These are phyloP conservation scores for Stenocarpella maydis DNA, from an alignment of 2,329 filamentous ascomycete genomes.

Conservation along the genomic window DNA sequence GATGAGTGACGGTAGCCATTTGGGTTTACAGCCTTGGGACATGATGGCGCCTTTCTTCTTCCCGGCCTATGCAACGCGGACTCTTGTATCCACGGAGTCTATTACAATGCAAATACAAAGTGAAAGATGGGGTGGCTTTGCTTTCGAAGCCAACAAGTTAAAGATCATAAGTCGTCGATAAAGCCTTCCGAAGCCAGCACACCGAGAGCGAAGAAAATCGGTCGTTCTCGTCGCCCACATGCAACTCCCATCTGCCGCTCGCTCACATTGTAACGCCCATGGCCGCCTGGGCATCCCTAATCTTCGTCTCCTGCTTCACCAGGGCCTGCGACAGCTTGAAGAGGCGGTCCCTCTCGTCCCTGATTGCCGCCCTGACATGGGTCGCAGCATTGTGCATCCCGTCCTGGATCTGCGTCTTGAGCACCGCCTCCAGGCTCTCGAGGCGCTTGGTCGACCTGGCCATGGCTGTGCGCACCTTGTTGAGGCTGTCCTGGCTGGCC, in stretches of 20 bases:
- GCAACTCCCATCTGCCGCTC: not conserved
- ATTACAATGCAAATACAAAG: not conserved
- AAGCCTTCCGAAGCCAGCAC: not conserved
- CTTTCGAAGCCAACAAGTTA: not conserved
- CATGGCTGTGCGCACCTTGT: constrained; percentile 34
- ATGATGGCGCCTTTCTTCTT: not conserved
- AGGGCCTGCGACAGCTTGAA: constrained; percentile 34
- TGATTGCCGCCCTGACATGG: constrained; percentile 30
- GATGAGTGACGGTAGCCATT: not conserved
- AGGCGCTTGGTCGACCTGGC: constrained; percentile 30
- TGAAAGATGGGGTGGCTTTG: not conserved
- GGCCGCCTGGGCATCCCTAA: constrained; percentile 28
- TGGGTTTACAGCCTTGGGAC: not conserved
- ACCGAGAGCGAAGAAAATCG: not conserved
- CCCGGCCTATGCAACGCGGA: too few species aligned
- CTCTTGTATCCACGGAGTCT: too few species aligned
- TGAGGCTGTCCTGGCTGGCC: constrained; percentile 32
- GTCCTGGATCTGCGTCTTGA: constrained; percentile 35
- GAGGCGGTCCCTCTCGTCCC: constrained; percentile 31
- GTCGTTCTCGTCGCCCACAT: not conserved
- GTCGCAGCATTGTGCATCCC: constrained; percentile 35
- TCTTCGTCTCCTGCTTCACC: constrained; percentile 31
- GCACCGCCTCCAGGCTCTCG: constrained; percentile 32
- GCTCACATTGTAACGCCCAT: constrained; percentile 21
- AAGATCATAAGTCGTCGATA: not conserved